phyloP scores from a whole-genome alignment of 2,329 filamentous ascomycete genomes.

The Rhynchosporium agropyri region DNA sequence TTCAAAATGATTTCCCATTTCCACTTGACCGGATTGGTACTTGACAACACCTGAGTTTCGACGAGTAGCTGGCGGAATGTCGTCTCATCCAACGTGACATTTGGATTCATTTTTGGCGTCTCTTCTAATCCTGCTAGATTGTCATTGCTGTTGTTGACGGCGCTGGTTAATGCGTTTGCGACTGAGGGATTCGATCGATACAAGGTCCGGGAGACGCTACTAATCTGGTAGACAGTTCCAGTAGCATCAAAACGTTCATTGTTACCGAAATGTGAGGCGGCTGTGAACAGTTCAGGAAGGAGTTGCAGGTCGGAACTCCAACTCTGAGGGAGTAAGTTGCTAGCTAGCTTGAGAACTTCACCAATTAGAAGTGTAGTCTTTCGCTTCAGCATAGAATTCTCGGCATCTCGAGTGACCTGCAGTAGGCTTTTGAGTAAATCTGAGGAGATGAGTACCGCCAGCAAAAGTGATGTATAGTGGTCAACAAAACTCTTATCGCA shows the following conservation, averaged over 20 bases:
- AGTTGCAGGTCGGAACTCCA: slow-evolving; percentile 87
- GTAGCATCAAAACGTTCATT: slow-evolving; percentile 80
- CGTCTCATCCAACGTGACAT: slow-evolving; percentile 59
- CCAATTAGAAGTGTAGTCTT: slow-evolving; percentile 91
- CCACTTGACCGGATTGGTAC: slow-evolving; percentile 93
- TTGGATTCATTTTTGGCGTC: slow-evolving; percentile 54
- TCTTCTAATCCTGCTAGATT: slow-evolving; percentile 58
- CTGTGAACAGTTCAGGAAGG: slow-evolving; percentile 80
- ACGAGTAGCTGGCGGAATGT: slow-evolving; percentile 67
- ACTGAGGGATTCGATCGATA: slow-evolving; percentile 70
- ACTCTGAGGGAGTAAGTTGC: slow-evolving; percentile 76
- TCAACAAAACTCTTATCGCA: slow-evolving; percentile 85
- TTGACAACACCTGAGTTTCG: slow-evolving; percentile 84
- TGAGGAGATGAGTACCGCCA: slow-evolving; percentile 82
- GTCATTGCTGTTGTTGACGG: slow-evolving; percentile 45
- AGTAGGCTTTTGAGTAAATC: slow-evolving; percentile 68
- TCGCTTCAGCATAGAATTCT: slow-evolving; percentile 72
- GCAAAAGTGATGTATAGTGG: slow-evolving; percentile 87
- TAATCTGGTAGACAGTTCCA: slow-evolving; percentile 94
- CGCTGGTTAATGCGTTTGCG: slow-evolving; percentile 32
- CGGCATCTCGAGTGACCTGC: slow-evolving; percentile 67
- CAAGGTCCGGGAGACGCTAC: slow-evolving; percentile 91
- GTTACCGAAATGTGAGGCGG: slow-evolving; percentile 70
- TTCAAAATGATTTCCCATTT: slow-evolving; percentile 93
- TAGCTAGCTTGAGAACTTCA: slow-evolving; percentile 87